Base-by-base conservation (phyloP, 768 basidiomycete species). In the Hericium erinaceus region DNA sequence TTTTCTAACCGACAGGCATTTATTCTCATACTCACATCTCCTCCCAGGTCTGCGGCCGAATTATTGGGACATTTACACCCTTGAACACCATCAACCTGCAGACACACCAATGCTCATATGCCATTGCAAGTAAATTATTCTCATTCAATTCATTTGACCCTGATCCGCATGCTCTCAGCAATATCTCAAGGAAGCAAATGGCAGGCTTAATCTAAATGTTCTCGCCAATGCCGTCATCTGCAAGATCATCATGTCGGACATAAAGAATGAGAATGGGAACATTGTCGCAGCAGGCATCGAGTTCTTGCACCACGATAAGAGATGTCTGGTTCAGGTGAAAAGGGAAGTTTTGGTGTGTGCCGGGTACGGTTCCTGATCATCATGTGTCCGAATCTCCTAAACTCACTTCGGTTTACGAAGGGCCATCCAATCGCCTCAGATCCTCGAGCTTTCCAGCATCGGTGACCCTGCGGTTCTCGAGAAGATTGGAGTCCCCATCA, bases 331-430 rank as follows among this genome's bases (percentile, higher is more conserved):
- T 8, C 65, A 67, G 40, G 74, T 73, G 33, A 66, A 61, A 57
- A 70, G 70, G 57, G 77, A 78, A 61, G 75, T 77, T 40, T 71
- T 77, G 56, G 67, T 83, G 2, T 71, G 68, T 52, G 72, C 75
- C 4, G 77, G 76, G 74, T 75, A 62, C 28, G 60, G 20, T 57
- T 12, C 33, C 3, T 46, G 9, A 28, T n/a, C 18, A 2, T 13
- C 28, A 39, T 33, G 4, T 33, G 9, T 10, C 33, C 33, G 7
- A 7, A 10, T 33, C 6, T 33, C 33, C 16, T 4, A 4, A 10
- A n/a, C 10, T 46, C 44, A 18, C 4, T 18, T 20, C 8, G 15
- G 11, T 20, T 20, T 5, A 24, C 26, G 16, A 26, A 26, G 49
- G 16, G 28, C 49, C 24, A 51, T 51, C 22, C 22, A 26, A 37